Conservation (phyloP, 2,329 filamentous ascomycete species). For the Colletotrichum magnum region DNA sequence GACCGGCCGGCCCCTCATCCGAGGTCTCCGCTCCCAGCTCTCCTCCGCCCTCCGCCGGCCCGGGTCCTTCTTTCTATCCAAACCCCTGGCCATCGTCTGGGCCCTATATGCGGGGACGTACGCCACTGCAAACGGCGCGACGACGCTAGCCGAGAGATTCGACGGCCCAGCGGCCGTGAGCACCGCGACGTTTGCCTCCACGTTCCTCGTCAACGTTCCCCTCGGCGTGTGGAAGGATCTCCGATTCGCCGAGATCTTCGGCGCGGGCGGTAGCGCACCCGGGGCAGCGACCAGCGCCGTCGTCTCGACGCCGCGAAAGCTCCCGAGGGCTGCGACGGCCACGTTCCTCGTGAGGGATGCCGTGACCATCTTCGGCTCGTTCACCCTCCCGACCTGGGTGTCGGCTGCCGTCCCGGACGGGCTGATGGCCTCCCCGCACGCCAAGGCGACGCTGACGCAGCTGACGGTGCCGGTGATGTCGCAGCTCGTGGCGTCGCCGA, state of each 20-base stretch:
- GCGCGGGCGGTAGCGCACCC: conserved; percentile 34
- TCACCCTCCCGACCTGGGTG: conserved; percentile 47
- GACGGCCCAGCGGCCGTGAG: conserved; percentile 44
- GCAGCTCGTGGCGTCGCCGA: conserved; percentile 49
- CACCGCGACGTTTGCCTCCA: conserved; percentile 43
- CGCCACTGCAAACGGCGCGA: conserved; percentile 46
- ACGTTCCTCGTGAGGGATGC: conserved; percentile 49
- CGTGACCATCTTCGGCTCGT: conserved; percentile 51
- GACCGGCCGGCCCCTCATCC: conserved; percentile 37
- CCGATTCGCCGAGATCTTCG: conserved; percentile 48
- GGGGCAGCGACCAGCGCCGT: conserved; percentile 3
- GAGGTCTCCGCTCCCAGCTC: conserved; percentile 26
- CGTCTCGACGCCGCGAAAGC: conserved; percentile 30
- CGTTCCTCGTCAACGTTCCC: conserved; percentile 50
- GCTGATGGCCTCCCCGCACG: conserved; percentile 43
- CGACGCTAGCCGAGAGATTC: conserved; percentile 46
- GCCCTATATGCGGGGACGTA: conserved; percentile 49
- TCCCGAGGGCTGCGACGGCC: conserved; percentile 45
- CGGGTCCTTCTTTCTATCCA: conserved; percentile 44
- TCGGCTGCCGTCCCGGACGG: conserved; percentile 46
- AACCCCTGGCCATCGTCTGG: conserved; percentile 48
- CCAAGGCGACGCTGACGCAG: conserved; percentile 47
- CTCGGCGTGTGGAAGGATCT: conserved; percentile 51
- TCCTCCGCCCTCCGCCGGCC: conserved; percentile 42
- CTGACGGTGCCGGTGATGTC: conserved; percentile 49